These are phyloP conservation scores for Nidularia pulvinata DNA, from an alignment of 768 basidiomycete species.

Conservation along the genomic window DNA sequence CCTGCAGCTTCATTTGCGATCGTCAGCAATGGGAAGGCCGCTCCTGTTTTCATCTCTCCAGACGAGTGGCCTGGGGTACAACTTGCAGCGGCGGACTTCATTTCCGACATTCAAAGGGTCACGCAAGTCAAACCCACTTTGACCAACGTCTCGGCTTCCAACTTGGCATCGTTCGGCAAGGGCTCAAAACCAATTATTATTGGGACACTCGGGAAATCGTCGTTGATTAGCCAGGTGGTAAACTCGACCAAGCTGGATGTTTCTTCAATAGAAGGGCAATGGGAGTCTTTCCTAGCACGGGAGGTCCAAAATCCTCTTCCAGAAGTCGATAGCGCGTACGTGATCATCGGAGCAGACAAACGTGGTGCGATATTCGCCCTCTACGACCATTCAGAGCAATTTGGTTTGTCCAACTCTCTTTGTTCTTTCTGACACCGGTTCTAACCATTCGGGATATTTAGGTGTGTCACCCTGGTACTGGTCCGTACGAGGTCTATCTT, in stretches of 20 bases:
- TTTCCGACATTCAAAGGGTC: constrained; percentile 58
- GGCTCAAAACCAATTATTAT: constrained; percentile 52
- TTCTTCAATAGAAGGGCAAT: constrained; percentile 56
- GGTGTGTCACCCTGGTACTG: constrained; percentile 74
- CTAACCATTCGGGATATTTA: constrained; percentile 16
- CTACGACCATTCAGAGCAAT: constrained; percentile 71
- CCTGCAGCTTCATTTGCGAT: constrained; percentile 38
- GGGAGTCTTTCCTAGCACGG: constrained; percentile 61
- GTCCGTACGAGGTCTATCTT: constrained; percentile 26
- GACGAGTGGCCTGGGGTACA: constrained; percentile 70
- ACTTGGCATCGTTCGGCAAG: constrained; percentile 21
- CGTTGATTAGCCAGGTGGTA: constrained; percentile 50
- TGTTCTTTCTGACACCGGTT: background rate
- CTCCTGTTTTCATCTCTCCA: constrained; percentile 46
- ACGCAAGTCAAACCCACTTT: constrained; percentile 51
- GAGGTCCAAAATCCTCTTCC: constrained; percentile 56
- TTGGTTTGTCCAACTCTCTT: no score
- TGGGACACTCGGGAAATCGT: constrained; percentile 61
- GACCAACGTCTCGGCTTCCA: constrained; percentile 41
- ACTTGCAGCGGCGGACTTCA: constrained; percentile 59
- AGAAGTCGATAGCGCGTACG: constrained; percentile 59
- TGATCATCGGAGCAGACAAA: constrained; percentile 70
- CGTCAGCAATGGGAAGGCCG: constrained; percentile 40
- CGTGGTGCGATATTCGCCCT: constrained; percentile 66
- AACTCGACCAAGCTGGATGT: constrained; percentile 54